These are phyloP conservation scores for Phialocephala subalpina DNA, from an alignment of 2,329 filamentous ascomycete genomes.

Conservation along the genomic window DNA sequence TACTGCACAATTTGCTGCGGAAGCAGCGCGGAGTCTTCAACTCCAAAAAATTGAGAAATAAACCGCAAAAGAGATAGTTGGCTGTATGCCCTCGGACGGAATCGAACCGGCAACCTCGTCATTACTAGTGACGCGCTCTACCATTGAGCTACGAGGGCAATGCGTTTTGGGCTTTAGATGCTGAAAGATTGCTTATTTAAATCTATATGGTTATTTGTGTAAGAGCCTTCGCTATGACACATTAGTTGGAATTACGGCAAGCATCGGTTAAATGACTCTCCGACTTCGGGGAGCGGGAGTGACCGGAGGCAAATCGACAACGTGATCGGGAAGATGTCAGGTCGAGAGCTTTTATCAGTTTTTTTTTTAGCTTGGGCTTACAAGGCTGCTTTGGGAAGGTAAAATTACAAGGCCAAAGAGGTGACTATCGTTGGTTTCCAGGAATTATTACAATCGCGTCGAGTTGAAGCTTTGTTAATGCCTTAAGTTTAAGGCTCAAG, in stretches of 20 bases:
- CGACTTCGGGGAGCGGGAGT: not conserved
- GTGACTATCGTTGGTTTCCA: not conserved
- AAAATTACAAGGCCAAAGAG: not conserved
- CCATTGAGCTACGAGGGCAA: slow-evolving; percentile 12
- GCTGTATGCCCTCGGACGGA: slow-evolving; percentile 39
- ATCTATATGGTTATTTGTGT: not conserved
- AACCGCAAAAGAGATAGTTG: too few species aligned
- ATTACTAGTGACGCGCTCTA: slow-evolving; percentile 39
- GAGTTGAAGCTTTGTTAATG: too few species aligned
- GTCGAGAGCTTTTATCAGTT: not conserved
- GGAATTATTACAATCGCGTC: too few species aligned
- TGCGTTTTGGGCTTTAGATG: not conserved
- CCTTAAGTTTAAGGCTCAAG: too few species aligned
- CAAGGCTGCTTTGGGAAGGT: too few species aligned
- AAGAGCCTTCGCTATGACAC: too few species aligned
- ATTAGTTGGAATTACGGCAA: not conserved
- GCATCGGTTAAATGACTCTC: too few species aligned
- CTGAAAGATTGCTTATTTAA: not conserved
- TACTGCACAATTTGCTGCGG: too few species aligned
- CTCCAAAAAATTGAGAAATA: too few species aligned
- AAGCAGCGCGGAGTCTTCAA: too few species aligned
- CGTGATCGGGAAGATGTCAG: not conserved
- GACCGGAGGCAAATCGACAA: not conserved
- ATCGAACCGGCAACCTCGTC: slow-evolving; percentile 57
- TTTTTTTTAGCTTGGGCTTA: not conserved